A percentile compares a stretch with the other conserved stretches of the same genome.
Conservation (phyloP, 495 filamentous ascomycete genomes). For the Podospora appendiculata region DNA sequence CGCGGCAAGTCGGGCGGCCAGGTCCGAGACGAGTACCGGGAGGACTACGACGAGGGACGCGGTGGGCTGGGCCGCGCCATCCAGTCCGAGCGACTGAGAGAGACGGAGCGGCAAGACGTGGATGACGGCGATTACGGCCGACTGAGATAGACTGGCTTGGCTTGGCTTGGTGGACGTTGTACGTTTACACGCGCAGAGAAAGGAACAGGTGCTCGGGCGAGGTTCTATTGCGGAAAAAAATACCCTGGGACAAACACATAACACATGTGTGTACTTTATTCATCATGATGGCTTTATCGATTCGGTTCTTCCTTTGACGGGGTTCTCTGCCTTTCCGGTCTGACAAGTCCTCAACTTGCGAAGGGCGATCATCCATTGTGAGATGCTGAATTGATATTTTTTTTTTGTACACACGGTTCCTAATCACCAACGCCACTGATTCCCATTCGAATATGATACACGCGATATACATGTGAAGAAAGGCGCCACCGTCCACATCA, state of each 20-base stretch:
- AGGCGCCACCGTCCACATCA: not conserved
- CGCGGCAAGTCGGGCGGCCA: conserved; percentile 87
- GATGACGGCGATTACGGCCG: conserved; percentile 42
- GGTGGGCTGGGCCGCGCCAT: conserved; percentile 67
- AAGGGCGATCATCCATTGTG: not conserved
- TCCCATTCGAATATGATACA: conserved; percentile 15
- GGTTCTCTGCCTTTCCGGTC: not conserved
- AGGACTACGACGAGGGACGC: conserved; percentile 90
- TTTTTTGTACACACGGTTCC: not conserved
- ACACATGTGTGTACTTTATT: not conserved
- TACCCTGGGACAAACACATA: conserved; percentile 8
- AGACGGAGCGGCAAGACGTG: conserved; percentile 40
- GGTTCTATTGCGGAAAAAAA: not conserved
- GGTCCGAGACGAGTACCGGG: conserved; percentile 94
- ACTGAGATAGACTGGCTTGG: conserved; percentile 29
- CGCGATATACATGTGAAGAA: conserved; percentile 10
- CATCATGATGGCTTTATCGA: not conserved
- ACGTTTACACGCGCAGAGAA: not conserved
- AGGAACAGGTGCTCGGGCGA: not conserved
- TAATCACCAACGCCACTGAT: not conserved
- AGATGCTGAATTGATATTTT: not conserved
- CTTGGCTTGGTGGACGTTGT: not conserved
- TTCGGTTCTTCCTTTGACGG: not conserved
- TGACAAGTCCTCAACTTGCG: too few species aligned
- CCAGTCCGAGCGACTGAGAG: conserved; percentile 52